phyloP scores from a whole-genome alignment of 1,284 basidiomycete genomes.

The Tilletia walkeri region DNA sequence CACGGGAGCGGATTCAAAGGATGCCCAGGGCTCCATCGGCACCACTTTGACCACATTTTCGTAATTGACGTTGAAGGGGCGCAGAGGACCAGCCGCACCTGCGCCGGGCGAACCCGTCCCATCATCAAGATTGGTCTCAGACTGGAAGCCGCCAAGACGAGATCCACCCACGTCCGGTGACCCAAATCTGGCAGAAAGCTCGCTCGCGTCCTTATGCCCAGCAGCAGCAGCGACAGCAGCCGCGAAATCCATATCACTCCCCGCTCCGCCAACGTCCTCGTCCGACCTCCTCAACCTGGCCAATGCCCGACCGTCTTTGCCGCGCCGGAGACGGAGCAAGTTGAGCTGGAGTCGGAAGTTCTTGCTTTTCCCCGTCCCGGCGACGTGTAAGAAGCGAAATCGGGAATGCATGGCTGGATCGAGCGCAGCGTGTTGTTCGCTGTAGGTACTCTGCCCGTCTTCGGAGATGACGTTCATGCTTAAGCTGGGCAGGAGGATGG shows the following conservation, averaged over 20 bases:
- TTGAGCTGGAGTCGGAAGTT: conserved; percentile 76
- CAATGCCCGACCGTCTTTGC: conserved; percentile 58
- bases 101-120: not conserved
- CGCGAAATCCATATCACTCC: not conserved
- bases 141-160: too few species aligned
- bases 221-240: conserved; percentile 12
- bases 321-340: conserved; percentile 32
- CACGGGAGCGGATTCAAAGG: conserved; percentile 85
- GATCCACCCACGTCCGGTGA: not conserved
- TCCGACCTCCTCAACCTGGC: conserved; percentile 59
- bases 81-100: not conserved
- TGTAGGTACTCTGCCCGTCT: conserved; percentile 66
- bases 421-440: conserved; percentile 39
- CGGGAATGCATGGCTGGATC: conserved; percentile 69
- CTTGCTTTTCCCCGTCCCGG: conserved; percentile 81
- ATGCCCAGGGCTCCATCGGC: conserved; percentile 67
- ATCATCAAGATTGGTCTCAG: not conserved
- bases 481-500: conserved; percentile 54
- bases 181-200: not conserved
- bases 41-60: conserved; percentile 24
- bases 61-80: not conserved
- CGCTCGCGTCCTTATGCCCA: not conserved
- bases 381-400: conserved; percentile 86
- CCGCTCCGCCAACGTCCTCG: not conserved
- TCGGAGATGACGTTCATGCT: conserved; percentile 82